Evolutionary conservation across 1,139 yeast genomes (phyloP).

Genomic region (Yamadazyma membranifaciens): DNA sequence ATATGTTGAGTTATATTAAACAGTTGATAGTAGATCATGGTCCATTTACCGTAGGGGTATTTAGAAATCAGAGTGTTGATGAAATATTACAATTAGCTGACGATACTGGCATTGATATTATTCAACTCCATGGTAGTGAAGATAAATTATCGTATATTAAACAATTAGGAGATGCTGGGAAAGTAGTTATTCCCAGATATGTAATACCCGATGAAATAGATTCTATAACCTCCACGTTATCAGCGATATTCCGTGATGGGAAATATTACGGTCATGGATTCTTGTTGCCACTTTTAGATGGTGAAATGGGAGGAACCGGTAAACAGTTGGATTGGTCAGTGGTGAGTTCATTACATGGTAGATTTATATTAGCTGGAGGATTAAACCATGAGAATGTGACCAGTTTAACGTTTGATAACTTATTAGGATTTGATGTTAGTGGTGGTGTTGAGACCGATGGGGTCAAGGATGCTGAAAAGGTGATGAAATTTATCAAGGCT

Average conservation of each 20-base stretch:
- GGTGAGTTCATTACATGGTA: slow-evolving; percentile 37
- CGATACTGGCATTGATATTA: slow-evolving; percentile 62
- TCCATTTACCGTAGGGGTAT: slow-evolving; percentile 85
- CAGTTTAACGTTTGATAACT: slow-evolving; percentile 49
- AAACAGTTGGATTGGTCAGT: slow-evolving; percentile 66
- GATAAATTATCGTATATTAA: slow-evolving; percentile 48
- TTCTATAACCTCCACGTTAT: slow-evolving; percentile 18
- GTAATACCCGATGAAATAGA: slow-evolving; percentile 55
- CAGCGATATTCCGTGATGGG: slow-evolving; percentile 13
- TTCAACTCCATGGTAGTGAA: slow-evolving; percentile 90
- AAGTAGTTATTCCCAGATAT: slow-evolving; percentile 73
- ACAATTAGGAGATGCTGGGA: slow-evolving; percentile 15
- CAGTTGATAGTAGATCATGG: slow-evolving; percentile 46
- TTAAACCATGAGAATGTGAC: slow-evolving; percentile 70
- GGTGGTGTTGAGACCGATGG: slow-evolving; percentile 87
- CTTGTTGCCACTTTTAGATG: slow-evolving; percentile 67
- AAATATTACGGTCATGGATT: slow-evolving; percentile 31
- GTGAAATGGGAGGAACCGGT: slow-evolving; percentile 94
- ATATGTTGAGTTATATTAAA: slow-evolving; percentile 35
- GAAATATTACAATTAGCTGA: slow-evolving; percentile 52
- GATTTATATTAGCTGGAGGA: slow-evolving; percentile 85
- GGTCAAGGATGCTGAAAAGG: slow-evolving; percentile 62
- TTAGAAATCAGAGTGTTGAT: slow-evolving; percentile 72
- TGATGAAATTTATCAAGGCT: slow-evolving; percentile 52
- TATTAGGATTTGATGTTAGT: slow-evolving; percentile 90